Percentiles rank a stretch among this genome's conserved stretches.
These are phyloP conservation scores for Coemansia sp. DNA, from an alignment of 192 early-diverging fungal species.

Conservation along the genomic window DNA sequence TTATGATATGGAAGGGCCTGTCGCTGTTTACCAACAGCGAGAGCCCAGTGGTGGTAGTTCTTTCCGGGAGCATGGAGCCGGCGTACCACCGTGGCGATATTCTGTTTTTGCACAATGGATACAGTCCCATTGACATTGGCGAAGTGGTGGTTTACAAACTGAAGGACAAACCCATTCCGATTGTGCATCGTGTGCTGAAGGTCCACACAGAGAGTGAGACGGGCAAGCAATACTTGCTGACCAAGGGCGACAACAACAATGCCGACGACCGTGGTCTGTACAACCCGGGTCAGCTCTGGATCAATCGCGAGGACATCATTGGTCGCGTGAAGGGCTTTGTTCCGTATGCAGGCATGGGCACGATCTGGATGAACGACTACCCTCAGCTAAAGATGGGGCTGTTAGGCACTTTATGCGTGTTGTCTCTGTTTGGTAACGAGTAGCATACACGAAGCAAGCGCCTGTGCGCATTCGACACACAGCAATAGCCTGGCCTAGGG, in stretches of 20 bases:
- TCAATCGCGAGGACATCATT: slow-evolving; percentile 84
- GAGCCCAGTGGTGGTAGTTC: slow-evolving; percentile 94
- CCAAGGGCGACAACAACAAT: slow-evolving; percentile 96
- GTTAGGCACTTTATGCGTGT: slow-evolving; percentile 71
- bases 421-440: slow-evolving; percentile 71
- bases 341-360: slow-evolving; percentile 93
- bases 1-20: slow-evolving; percentile 97
- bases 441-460: too few relatives aligned
- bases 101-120: slow-evolving; percentile 75
- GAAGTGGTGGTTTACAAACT: slow-evolving; percentile 96
- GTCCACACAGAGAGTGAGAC: slow-evolving; percentile 77
- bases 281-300: slow-evolving; percentile 84
- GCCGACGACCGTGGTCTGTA: slow-evolving; percentile 91
- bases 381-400: slow-evolving; percentile 87
- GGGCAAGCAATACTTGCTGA: slow-evolving; percentile 84
- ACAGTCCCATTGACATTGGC: slow-evolving; percentile 75
- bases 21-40: slow-evolving; percentile 85
- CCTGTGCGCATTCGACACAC: too few relatives aligned
- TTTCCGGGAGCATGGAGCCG: slow-evolving; percentile 97
- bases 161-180: slow-evolving; percentile 84
- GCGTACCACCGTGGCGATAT: slow-evolving; percentile 94
- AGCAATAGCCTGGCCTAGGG: background rate
- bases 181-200: slow-evolving; percentile 94
- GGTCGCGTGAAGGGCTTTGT: slow-evolving; percentile 87
- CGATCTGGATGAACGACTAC: slow-evolving; percentile 95